Conservation (phyloP, 768 basidiomycete species). For the Xanthoconium purpureum region DNA sequence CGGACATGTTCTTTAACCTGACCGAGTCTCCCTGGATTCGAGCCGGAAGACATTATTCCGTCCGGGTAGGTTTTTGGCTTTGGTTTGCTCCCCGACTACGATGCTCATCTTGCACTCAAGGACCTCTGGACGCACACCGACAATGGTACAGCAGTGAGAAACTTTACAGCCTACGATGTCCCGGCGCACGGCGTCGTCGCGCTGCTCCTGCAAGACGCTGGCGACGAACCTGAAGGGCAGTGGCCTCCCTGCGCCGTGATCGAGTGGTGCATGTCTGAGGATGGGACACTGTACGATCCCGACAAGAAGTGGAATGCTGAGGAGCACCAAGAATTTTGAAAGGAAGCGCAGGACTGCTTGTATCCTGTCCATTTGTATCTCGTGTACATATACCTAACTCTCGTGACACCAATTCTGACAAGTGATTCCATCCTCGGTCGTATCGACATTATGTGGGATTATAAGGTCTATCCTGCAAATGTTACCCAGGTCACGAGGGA, state of each 20-base stretch:
- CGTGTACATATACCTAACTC: not conserved
- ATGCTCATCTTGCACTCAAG: slow-evolving; percentile 30
- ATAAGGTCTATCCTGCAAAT: slow-evolving; percentile 9
- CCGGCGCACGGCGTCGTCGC: slow-evolving; percentile 71
- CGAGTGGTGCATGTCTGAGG: slow-evolving; percentile 57
- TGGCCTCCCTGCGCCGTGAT: slow-evolving; percentile 54
- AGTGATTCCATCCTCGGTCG: no score
- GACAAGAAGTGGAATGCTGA: slow-evolving; percentile 26
- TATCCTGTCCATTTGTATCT: no score
- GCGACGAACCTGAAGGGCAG: slow-evolving; percentile 59
- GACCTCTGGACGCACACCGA: slow-evolving; percentile 73
- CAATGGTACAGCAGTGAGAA: slow-evolving; percentile 63
- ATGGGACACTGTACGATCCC: slow-evolving; percentile 46
- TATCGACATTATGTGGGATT: not conserved
- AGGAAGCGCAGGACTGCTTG: not conserved
- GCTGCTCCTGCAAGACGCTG: slow-evolving; percentile 60
- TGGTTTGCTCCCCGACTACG: not conserved
- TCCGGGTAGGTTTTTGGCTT: slow-evolving; percentile 45
- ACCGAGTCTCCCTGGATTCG: slow-evolving; percentile 72
- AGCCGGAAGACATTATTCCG: slow-evolving; percentile 61
- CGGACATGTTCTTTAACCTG: slow-evolving; percentile 32
- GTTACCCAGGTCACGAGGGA: slow-evolving; percentile 31
- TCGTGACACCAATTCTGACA: not conserved
- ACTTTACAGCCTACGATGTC: slow-evolving; percentile 50
- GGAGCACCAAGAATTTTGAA: slow-evolving; percentile 3